phyloP scores from a whole-genome alignment of 2,329 filamentous ascomycete species.

The Chaetomiaceae sp. region DNA sequence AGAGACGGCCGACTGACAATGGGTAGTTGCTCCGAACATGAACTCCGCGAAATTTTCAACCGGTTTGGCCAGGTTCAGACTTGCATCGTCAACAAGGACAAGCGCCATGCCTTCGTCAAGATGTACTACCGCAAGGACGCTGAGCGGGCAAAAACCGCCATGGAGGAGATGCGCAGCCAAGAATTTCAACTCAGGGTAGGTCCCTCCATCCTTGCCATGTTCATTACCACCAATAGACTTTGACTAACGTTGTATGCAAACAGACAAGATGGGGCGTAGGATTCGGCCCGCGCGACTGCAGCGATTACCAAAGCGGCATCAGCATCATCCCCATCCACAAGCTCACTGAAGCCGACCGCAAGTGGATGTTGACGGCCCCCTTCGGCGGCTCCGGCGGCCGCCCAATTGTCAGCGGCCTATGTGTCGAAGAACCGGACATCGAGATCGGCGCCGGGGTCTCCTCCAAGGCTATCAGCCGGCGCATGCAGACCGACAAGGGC shows the following conservation, averaged over 20 bases:
- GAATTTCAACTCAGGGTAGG: conserved; percentile 70
- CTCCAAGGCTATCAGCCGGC: conserved; percentile 75
- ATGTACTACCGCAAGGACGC: conserved; percentile 91
- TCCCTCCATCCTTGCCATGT: conserved; percentile 23
- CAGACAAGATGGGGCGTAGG: conserved; percentile 93
- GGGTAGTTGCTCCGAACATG: conserved; percentile 66
- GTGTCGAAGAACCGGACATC: conserved; percentile 96
- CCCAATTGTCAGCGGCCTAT: conserved; percentile 74
- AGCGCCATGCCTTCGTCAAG: conserved; percentile 97
- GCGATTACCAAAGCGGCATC: conserved; percentile 87
- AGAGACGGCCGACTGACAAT: conserved; percentile 1
- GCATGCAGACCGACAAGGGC: conserved; percentile 65
- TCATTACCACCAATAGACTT: too few species aligned
- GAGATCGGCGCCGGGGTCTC: conserved; percentile 97
- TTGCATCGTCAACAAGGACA: conserved; percentile 97
- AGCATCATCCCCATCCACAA: conserved; percentile 90
- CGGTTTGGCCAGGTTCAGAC: conserved; percentile 87
- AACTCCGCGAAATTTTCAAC: conserved; percentile 75
- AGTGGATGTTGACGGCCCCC: conserved; percentile 94
- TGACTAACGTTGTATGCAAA: too few species aligned
- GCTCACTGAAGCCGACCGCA: conserved; percentile 91
- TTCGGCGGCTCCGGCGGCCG: conserved; percentile 88
- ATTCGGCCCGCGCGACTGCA: conserved; percentile 94
- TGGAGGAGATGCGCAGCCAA: conserved; percentile 72
- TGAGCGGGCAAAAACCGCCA: conserved; percentile 74